phyloP scores from a whole-genome alignment of 352 stramenopile genomes.

The Pythium rishiriense region DNA sequence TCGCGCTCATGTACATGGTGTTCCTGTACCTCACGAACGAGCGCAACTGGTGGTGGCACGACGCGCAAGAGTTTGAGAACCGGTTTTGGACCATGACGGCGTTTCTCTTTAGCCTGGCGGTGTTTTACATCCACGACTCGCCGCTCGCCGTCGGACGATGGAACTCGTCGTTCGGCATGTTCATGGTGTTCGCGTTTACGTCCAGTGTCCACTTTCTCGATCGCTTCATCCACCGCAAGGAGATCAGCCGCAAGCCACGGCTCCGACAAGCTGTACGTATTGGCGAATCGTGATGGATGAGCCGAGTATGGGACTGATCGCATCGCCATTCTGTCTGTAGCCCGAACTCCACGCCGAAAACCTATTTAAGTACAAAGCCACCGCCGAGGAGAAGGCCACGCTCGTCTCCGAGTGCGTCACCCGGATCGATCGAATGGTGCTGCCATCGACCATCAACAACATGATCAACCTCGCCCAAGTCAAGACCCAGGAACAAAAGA shows the following conservation, averaged over 20 bases:
- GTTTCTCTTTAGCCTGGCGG: constrained; percentile 90
- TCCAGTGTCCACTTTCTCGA: constrained; percentile 81
- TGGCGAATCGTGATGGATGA: background rate
- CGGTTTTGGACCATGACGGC: constrained; percentile 96
- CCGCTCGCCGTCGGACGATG: constrained; percentile 80
- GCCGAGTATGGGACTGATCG: background rate
- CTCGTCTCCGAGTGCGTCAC: constrained; percentile 73
- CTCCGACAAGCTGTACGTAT: constrained; percentile 45
- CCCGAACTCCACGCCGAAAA: constrained; percentile 39
- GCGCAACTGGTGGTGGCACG: constrained; percentile 84
- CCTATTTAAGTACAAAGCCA: constrained; percentile 83
- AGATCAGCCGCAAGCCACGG: constrained; percentile 62
- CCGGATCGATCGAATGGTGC: constrained; percentile 79
- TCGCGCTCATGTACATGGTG: constrained; percentile 83
- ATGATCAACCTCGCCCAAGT: constrained; percentile 84
- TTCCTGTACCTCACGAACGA: constrained; percentile 81
- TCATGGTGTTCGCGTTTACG: constrained; percentile 82
- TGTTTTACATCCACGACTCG: constrained; percentile 95
- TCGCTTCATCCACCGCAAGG: constrained; percentile 72
- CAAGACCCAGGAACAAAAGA: constrained; percentile 91
- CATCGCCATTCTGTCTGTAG: constrained; percentile 3
- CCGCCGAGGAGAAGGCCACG: constrained; percentile 74
- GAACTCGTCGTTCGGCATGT: constrained; percentile 68
- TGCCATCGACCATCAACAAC: constrained; percentile 89
- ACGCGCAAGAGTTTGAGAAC: constrained; percentile 96